Conservation (phyloP, 345 rosid species). For the Microthlaspi erraticum region DNA sequence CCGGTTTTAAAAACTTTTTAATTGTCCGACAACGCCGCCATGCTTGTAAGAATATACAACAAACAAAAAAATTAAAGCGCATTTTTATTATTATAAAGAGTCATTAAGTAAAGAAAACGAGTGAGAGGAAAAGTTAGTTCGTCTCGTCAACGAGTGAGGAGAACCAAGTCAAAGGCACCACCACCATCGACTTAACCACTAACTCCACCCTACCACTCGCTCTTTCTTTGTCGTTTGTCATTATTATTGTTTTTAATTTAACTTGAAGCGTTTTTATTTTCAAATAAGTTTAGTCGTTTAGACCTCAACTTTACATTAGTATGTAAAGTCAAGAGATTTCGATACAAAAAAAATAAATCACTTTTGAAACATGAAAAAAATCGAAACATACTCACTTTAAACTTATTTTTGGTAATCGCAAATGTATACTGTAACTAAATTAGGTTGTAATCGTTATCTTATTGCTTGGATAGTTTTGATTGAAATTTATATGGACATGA, state of each 20-base stretch:
- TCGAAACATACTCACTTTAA: not conserved
- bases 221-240: constrained; percentile 34
- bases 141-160: constrained; percentile 28
- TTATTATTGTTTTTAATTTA: not conserved
- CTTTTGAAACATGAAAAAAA: not conserved
- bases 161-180: constrained; percentile 46
- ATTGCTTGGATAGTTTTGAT: not conserved
- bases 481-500: not conserved
- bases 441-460: too few relatives aligned
- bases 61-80: not conserved
- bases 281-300: not conserved
- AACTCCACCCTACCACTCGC: constrained; percentile 46
- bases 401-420: not conserved
- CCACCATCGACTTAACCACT: constrained; percentile 47
- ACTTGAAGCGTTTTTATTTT: not conserved
- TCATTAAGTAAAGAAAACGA: constrained; percentile 11
- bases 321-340: constrained; percentile 2
- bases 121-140: constrained; percentile 17
- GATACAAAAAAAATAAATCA: not conserved
- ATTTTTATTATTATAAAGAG: not conserved
- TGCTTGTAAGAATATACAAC: constrained; percentile 19
- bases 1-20: constrained; percentile 20
- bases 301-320: constrained; percentile 3
- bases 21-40: constrained; percentile 42
- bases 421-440: not conserved